Base-by-base conservation (phyloP, 805 yeast genomes). In the Barnettozyma wickerhamii region DNA sequence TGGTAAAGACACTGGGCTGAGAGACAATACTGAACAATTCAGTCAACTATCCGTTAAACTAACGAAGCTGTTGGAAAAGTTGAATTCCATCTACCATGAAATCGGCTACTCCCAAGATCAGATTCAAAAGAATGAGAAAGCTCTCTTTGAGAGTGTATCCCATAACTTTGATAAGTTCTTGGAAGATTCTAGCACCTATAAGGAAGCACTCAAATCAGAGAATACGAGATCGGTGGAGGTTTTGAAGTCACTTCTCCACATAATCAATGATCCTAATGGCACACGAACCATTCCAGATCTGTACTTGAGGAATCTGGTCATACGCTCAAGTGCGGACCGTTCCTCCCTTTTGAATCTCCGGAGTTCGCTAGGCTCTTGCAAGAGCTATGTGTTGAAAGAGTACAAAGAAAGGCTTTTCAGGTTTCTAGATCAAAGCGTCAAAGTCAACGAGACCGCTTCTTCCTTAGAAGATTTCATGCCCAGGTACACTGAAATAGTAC, bases 91-190 rank as follows among this genome's bases (percentile, higher is more conserved):
- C 9, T 77, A 77, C 53, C 63, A 64, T 35, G 71, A 68, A 42
- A 78, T 79, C 30, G 85, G 85, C 1, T 77, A 73, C 51, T 66
- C 80, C 1, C 55, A 65, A n/a, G 51, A 56, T 7, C 81, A 77
- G 42, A 71, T 75, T 3, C 53, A 69, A 12, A 59, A 58, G 28
- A 78, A 75, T 48, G 78, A 75, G 48, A 58, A 69, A 26, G 65
- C 66, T 33, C 69, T 79, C 12, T 77, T 78, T 48, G 66, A 60
- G 13, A 67, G 67, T 5, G 63, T 79, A 6, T 71, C 78, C 27
- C 65, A 66, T 20, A 72, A 79, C 2, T 74, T 79, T 23, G 59
- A 66, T 17, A 63, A 66, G 43, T 75, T 64, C 42, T 55, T 64
- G 19, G 48, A 58, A 2, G 63, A 62, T 23, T 68, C 74, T 1